Conservation (phyloP, 1,139 yeast genomes). For the Nakaseomyces delphensis region DNA sequence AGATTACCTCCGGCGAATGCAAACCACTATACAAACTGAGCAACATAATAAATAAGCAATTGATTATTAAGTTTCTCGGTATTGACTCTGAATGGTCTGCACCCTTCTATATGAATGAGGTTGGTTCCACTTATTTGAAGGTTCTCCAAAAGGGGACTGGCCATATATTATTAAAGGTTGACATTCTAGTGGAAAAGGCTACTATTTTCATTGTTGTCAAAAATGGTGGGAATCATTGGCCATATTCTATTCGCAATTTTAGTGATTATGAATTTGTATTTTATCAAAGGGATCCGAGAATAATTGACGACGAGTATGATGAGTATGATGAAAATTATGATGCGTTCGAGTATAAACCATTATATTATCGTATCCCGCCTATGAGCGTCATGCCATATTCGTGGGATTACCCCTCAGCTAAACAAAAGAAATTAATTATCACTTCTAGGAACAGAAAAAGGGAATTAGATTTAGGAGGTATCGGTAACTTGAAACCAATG, state of each 20-base stretch:
- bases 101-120: constrained; percentile 73
- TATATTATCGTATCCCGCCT: constrained; percentile 73
- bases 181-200: constrained; percentile 68
- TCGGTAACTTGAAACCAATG: constrained; percentile 86
- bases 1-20: constrained; percentile 42
- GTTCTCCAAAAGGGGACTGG: constrained; percentile 52
- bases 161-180: constrained; percentile 62
- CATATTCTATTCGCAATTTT: constrained; percentile 81
- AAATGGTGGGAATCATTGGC: constrained; percentile 79
- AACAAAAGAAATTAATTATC: constrained; percentile 68
- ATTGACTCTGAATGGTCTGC: constrained; percentile 71
- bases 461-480: constrained; percentile 77
- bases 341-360: constrained; percentile 50
- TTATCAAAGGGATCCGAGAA: constrained; percentile 77
- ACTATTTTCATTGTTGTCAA: constrained; percentile 69
- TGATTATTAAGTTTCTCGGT: constrained; percentile 52
- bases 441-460: constrained; percentile 69
- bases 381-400: constrained; percentile 97
- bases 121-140: constrained; percentile 73
- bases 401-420: constrained; percentile 94
- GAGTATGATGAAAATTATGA: constrained; percentile 51
- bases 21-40: constrained; percentile 50
- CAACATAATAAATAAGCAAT: constrained; percentile 38
- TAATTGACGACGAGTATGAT: constrained; percentile 31
- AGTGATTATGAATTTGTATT: constrained; percentile 76